A percentile compares a stretch with the other conserved stretches of the same genome.
phyloP scores from a whole-genome alignment of 192 early-diverging fungal species.

The Mortierella antarctica region DNA sequence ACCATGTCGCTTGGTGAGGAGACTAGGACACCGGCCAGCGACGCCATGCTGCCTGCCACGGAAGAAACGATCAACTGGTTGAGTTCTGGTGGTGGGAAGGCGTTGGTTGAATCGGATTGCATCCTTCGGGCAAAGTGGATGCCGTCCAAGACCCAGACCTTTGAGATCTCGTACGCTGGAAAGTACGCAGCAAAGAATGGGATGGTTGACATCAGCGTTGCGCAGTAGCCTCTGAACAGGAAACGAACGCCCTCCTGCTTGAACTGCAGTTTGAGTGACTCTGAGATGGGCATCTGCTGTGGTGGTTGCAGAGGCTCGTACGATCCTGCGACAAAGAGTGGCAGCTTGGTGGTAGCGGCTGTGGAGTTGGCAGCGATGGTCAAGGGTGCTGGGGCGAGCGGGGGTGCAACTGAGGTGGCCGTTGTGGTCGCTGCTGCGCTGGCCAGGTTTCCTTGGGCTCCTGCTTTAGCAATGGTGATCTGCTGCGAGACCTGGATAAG shows the following conservation, averaged over 20 bases:
- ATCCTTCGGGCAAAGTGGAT: slow-evolving; percentile 28
- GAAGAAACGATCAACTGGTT: slow-evolving; percentile 47
- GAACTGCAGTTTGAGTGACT: slow-evolving; percentile 40
- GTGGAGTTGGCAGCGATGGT: slow-evolving; percentile 11
- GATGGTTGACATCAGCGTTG: slow-evolving; percentile 48
- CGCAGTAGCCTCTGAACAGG: slow-evolving; percentile 52
- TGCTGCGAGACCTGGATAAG: slow-evolving; percentile 41
- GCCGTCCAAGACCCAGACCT: slow-evolving; percentile 31
- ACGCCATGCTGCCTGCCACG: slow-evolving; percentile 38
- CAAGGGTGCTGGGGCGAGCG: slow-evolving; percentile 7
- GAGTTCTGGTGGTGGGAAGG: slow-evolving; percentile 46
- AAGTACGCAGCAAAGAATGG: slow-evolving; percentile 57
- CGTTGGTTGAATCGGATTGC: background rate
- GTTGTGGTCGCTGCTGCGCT: slow-evolving; percentile 12
- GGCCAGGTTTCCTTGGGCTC: slow-evolving; percentile 29
- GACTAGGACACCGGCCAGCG: slow-evolving; percentile 33
- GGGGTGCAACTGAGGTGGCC: slow-evolving; percentile 23
- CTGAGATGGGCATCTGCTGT: slow-evolving; percentile 35
- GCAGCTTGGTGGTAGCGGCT: slow-evolving; percentile 18
- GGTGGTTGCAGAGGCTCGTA: slow-evolving; percentile 25
- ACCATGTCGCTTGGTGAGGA: slow-evolving; percentile 55
- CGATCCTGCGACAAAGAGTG: slow-evolving; percentile 32
- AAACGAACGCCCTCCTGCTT: slow-evolving; percentile 49
- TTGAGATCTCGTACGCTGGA: slow-evolving; percentile 50
- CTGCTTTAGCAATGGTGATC: slow-evolving; percentile 49